Evolutionary conservation across 2,329 filamentous ascomycete species (phyloP).

Genomic region (Cercospora sojina): DNA sequence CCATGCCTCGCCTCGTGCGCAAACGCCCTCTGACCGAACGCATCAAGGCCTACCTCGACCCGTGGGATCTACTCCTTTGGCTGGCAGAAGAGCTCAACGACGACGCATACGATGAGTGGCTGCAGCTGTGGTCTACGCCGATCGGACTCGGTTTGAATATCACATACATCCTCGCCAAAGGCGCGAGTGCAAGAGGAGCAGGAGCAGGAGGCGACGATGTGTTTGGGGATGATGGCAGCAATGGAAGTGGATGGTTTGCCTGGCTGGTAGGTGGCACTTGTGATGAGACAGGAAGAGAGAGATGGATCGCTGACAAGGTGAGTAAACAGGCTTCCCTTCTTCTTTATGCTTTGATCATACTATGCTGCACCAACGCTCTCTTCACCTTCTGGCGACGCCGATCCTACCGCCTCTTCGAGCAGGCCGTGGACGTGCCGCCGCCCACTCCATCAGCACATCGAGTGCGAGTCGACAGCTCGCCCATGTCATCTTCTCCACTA

Average conservation of each 20-base stretch:
- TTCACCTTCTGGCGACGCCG: slow-evolving; percentile 80
- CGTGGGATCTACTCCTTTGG: slow-evolving; percentile 86
- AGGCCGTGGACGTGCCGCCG: slow-evolving; percentile 71
- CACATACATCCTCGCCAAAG: slow-evolving; percentile 75
- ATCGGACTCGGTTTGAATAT: slow-evolving; percentile 76
- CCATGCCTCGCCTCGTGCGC: slow-evolving; percentile 78
- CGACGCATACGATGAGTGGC: slow-evolving; percentile 79
- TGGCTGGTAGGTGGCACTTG: slow-evolving; percentile 56
- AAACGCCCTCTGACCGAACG: slow-evolving; percentile 76
- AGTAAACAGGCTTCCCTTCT: slow-evolving; percentile 53
- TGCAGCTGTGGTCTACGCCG: slow-evolving; percentile 70
- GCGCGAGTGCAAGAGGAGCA: slow-evolving; percentile 50
- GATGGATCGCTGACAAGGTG: neutral
- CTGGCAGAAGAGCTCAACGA: slow-evolving; percentile 90
- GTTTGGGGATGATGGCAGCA: slow-evolving; percentile 59
- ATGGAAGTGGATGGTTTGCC: slow-evolving; percentile 63
- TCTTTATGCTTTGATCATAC: slow-evolving; percentile 65
- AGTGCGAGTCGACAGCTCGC: slow-evolving; percentile 83
- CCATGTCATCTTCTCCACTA: slow-evolving; percentile 73
- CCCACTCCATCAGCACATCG: slow-evolving; percentile 82
- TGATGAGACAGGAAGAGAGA: neutral
- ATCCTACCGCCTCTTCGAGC: slow-evolving; percentile 88
- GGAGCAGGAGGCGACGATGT: slow-evolving; percentile 65
- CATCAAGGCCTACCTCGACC: slow-evolving; percentile 76
- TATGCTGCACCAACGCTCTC: slow-evolving; percentile 73